Conservation (phyloP, 208 protist species). For the Spironucleus salmonicida region DNA sequence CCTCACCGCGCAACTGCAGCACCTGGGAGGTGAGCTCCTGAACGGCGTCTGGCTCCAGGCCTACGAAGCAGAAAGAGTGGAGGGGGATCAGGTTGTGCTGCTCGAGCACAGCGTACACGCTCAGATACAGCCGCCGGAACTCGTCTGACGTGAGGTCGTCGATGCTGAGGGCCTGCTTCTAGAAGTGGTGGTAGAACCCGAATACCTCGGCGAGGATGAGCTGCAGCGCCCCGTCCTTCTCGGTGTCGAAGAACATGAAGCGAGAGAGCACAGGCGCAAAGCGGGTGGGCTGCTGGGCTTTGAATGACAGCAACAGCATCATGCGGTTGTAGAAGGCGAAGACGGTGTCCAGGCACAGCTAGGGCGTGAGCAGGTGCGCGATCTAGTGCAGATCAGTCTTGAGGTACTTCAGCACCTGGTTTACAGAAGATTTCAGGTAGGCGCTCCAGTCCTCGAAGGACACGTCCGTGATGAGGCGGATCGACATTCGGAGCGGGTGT, state of each 20-base stretch:
- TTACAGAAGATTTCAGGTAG: background rate
- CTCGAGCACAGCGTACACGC: background rate
- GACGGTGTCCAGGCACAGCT: background rate
- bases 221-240: background rate
- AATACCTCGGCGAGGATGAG: background rate
- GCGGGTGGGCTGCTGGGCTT: background rate
- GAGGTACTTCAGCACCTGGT: background rate
- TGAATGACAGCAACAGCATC: background rate
- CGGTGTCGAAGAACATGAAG: conserved; percentile 10
- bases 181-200: background rate
- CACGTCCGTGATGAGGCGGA: background rate
- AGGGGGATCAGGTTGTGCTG: background rate
- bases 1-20: background rate
- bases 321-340: background rate
- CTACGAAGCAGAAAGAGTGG: background rate
- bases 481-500: no score
- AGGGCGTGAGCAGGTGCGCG: background rate
- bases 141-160: background rate
- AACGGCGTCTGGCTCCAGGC: background rate
- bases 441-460: background rate
- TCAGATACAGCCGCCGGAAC: conserved; percentile 4
- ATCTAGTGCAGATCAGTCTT: background rate
- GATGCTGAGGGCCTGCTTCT: background rate
- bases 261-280: conserved; percentile 1
- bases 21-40: background rate